Evolutionary conservation across 176 grass and related monocot species (phyloP), one percentile per base, ranked within the genome.

Genomic region (Pontederia paniculata): DNA sequence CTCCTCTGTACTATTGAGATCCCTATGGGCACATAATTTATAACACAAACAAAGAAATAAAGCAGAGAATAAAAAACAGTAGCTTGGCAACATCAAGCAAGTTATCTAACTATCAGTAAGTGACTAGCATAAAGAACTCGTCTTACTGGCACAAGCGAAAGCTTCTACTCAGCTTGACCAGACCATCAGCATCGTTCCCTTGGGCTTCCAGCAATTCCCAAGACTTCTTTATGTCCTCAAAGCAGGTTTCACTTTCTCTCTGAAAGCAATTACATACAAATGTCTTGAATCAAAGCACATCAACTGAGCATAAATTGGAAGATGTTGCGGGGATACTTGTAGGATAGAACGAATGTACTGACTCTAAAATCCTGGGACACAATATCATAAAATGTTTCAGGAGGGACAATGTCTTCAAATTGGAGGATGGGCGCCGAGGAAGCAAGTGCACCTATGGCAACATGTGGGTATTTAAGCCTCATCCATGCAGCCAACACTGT

Each of bases 401-500:
- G 48, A 17, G 91, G 79, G 42, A 90, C 86, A 51, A 97, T 83
- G 73, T 97, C 86, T 78, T 97, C 91, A 57, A 97, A 97, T 66
- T 97, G 91, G 49, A 97, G 71, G 58, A 97, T 97, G 12, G 86
- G 91, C 54, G 91, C 86, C 11, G 91, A 97, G 10, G 91, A 89
- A 2, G 74, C 74, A 8, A 97, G 77, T 73, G 91, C 86, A 12
- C 91, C 91, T 12, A 87, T 50, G 16, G 82, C 74, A 73, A 97
- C 72, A 74, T 97, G 86, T 11, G 91, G 91, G 52, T 97, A 97
- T 53, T 97, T 97, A 23, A 90, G 74, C 51, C 91, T 86, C 91
- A 97, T 97, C 91, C 91, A 97, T 73, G 82, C 82, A 81, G 91
- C 91, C 51, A 97, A 53, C 91, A 97, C 86, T 97, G 55, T 43